Percentiles rank a stretch among this genome's conserved stretches.
Evolutionary conservation across 441 rosid genomes (phyloP).

Genomic region (Erysimum pusillum): DNA sequence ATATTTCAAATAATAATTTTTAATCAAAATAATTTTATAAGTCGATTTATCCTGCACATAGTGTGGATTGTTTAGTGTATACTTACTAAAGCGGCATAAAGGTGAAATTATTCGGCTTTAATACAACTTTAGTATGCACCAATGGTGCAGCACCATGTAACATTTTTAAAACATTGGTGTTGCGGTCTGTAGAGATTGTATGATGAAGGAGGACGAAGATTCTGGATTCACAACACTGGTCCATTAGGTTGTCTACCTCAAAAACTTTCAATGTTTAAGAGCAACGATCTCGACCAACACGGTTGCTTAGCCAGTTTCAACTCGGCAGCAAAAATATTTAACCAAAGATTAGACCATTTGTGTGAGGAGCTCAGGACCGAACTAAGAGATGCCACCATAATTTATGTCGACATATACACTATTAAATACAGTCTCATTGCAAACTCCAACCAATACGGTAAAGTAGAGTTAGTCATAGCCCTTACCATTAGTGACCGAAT

Average conservation of each 20-base stretch:
- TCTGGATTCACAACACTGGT: slow-evolving; percentile 89
- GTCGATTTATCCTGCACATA: no score
- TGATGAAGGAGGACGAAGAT: slow-evolving; percentile 74
- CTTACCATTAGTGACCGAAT: neutral
- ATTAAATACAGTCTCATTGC: slow-evolving; percentile 75
- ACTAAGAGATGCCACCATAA: slow-evolving; percentile 57
- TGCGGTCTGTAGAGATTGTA: slow-evolving; percentile 53
- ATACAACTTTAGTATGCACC: neutral
- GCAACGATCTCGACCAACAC: slow-evolving; percentile 54
- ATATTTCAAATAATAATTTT: no score
- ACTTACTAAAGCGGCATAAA: slow-evolving; percentile 50
- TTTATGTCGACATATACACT: slow-evolving; percentile 68
- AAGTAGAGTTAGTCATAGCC: neutral
- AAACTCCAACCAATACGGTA: slow-evolving; percentile 67
- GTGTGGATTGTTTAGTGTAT: no score
- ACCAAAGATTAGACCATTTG: slow-evolving; percentile 52
- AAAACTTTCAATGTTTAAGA: slow-evolving; percentile 59
- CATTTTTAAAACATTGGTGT: neutral
- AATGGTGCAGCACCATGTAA: neutral
- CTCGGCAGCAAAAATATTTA: slow-evolving; percentile 66
- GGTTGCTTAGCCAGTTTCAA: slow-evolving; percentile 76
- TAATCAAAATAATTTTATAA: no score
- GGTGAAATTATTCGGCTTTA: slow-evolving; percentile 39
- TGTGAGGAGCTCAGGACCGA: slow-evolving; percentile 58
- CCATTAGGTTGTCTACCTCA: slow-evolving; percentile 89